These are phyloP conservation scores for Heliophila coronopifolia DNA, from an alignment of 441 rosid genomes.

Conservation along the genomic window DNA sequence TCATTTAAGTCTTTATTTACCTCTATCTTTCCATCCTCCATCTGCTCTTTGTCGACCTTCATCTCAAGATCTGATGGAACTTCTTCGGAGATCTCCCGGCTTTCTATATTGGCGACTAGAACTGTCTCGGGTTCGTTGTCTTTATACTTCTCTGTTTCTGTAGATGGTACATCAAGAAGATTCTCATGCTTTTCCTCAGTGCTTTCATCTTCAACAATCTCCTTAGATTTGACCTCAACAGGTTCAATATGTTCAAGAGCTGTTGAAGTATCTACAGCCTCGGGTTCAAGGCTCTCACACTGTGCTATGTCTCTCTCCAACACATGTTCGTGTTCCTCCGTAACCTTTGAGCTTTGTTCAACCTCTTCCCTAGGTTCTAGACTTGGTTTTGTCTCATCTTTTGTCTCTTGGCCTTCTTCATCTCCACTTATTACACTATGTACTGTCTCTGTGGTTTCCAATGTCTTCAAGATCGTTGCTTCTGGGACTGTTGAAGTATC, in stretches of 20 bases:
- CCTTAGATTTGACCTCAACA: conserved; percentile 12
- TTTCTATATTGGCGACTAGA: background rate
- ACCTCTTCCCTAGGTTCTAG: too few relatives aligned
- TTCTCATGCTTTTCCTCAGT: conserved; percentile 2
- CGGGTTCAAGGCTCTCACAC: conserved; percentile 11
- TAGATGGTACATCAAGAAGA: conserved; percentile 9
- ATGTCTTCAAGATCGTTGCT: too few relatives aligned
- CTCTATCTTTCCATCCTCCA: background rate
- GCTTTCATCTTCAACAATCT: background rate
- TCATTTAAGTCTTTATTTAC: too few relatives aligned
- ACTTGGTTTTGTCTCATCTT: too few relatives aligned
- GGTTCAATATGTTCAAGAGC: background rate
- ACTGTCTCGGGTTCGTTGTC: conserved; percentile 9
- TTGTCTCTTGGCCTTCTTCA: too few relatives aligned
- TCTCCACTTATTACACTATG: too few relatives aligned
- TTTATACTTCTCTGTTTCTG: background rate
- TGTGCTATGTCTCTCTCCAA: conserved; percentile 10
- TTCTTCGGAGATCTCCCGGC: background rate
- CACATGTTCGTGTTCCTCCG: conserved; percentile 14
- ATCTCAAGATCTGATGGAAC: conserved; percentile 1
- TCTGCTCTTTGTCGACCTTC: conserved; percentile 18
- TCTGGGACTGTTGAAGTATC: too few relatives aligned
- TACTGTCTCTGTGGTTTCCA: too few relatives aligned
- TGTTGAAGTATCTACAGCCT: conserved; percentile 9
- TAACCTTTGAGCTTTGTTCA: background rate